A percentile compares a stretch with the other conserved stretches of the same genome.
Conservation (phyloP, 805 yeast genomes). For the Myxozyma melibiosi region DNA sequence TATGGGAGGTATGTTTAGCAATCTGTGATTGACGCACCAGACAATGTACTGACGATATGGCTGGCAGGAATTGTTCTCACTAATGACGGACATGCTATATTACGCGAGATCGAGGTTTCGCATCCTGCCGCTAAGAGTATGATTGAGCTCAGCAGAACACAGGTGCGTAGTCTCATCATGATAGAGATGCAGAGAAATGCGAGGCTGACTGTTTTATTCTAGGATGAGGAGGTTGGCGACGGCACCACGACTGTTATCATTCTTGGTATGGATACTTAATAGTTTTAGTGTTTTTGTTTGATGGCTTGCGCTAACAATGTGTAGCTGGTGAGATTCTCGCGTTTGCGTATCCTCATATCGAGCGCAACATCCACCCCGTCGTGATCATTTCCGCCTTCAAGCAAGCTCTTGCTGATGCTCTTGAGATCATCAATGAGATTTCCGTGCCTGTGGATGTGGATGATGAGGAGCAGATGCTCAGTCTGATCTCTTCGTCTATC, state of each 20-base stretch:
- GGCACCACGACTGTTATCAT: conserved; percentile 98
- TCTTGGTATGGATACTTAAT: conserved; percentile 42
- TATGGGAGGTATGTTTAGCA: conserved; percentile 49
- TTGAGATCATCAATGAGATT: conserved; percentile 80
- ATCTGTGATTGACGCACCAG: not conserved
- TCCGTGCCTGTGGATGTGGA: conserved; percentile 80
- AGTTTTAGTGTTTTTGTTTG: not conserved
- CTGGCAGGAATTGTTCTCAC: conserved; percentile 84
- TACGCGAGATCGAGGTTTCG: conserved; percentile 90
- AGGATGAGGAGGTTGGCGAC: conserved; percentile 98
- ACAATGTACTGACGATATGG: conserved; percentile 48
- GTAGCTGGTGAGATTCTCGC: conserved; percentile 93
- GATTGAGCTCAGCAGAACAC: conserved; percentile 92
- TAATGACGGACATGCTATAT: conserved; percentile 97
- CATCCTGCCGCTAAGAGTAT: conserved; percentile 99
- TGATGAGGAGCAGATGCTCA: conserved; percentile 84
- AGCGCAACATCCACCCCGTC: conserved; percentile 95
- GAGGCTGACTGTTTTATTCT: conserved; percentile 42
- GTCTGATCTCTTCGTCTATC: conserved; percentile 84
- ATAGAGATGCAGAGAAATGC: not conserved
- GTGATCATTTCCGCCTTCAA: conserved; percentile 92
- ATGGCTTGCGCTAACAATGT: not conserved
- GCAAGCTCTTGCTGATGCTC: conserved; percentile 85
- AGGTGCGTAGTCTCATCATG: conserved; percentile 16
- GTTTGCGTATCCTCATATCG: conserved; percentile 87